Evolutionary conservation across 805 yeast species (phyloP), one percentile per base, ranked within the genome.

Genomic region (Deakozyma indianensis): DNA sequence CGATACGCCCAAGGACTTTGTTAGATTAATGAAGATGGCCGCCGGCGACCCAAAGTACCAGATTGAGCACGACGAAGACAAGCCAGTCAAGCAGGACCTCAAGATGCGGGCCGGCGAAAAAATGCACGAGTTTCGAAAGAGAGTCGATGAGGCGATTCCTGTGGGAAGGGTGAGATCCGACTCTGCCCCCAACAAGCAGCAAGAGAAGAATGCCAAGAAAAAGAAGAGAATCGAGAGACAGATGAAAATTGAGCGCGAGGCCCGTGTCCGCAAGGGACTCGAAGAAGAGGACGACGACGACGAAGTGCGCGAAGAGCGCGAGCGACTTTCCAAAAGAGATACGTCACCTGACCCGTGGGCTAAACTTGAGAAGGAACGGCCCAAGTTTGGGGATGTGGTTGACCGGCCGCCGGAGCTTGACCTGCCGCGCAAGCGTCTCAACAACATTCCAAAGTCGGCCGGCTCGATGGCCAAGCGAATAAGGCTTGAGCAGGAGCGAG

Each of bases 261-360:
- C 47, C 29, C 32, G 48, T 27, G 43, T 43, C 40, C 53, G 49
- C 14, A 50, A 50, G 45, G 45, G 50, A 15, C 43, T 48, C 16
- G 49, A 57, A 40, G 38, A 54, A 4, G 21, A 20, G 27, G 52
- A 46, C 20, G 50, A 52, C 22, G 53, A 51, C 29, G 51, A 55
- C 24, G 56, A 56, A 24, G 50, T 51, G 23, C 50, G 47, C 32
- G 53, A 48, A 23, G 50, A 46, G 4, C 49, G 44, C 20, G 28
- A 43, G 29, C 48, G 45, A 46, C 47, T 51, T 45, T 43, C 44
- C 43, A 50, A 49, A 48, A 48, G 61, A 42, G 64, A 56, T 18
- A 48, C 55, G n/a, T 65, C 67, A 9, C 70, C 69, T n/a, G 71
- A 66, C 52, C 66, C 69, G 2, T 66, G 69, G 69, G 63, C 63